phyloP scores from a whole-genome alignment of 306 rosid species.

The Rubus idaeus region DNA sequence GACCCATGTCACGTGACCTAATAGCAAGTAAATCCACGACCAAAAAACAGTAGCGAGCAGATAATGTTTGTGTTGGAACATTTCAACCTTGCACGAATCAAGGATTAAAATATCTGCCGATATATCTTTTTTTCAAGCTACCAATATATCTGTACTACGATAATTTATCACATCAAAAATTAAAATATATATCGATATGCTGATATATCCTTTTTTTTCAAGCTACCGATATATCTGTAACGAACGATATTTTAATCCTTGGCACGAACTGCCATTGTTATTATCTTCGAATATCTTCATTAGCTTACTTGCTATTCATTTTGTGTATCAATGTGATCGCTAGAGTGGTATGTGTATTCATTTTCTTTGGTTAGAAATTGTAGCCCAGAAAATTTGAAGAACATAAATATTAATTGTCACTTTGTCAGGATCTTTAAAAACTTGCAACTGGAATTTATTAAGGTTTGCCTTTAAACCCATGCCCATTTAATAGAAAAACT shows the following conservation, averaged over 20 bases:
- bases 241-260: no score
- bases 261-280: neutral
- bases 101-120: no score
- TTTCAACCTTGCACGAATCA: neutral
- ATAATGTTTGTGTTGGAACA: neutral
- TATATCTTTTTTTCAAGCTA: no score
- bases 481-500: slow-evolving; percentile 24
- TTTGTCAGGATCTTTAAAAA: slow-evolving; percentile 17
- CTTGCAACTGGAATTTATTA: slow-evolving; percentile 28
- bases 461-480: slow-evolving; percentile 11
- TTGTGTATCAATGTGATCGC: neutral
- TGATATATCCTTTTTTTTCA: no score
- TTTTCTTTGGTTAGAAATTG: neutral
- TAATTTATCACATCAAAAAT: no score
- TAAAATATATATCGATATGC: no score
- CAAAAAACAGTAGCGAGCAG: neutral
- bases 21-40: neutral
- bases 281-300: neutral
- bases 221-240: no score
- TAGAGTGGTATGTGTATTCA: neutral
- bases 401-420: neutral
- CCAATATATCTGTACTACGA: no score
- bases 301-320: neutral
- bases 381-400: neutral
- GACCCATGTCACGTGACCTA: neutral